Evolutionary conservation across 2,329 filamentous ascomycete genomes (phyloP), one percentile per base, ranked within the genome.

Genomic region (Plenodomus lindquistii): DNA sequence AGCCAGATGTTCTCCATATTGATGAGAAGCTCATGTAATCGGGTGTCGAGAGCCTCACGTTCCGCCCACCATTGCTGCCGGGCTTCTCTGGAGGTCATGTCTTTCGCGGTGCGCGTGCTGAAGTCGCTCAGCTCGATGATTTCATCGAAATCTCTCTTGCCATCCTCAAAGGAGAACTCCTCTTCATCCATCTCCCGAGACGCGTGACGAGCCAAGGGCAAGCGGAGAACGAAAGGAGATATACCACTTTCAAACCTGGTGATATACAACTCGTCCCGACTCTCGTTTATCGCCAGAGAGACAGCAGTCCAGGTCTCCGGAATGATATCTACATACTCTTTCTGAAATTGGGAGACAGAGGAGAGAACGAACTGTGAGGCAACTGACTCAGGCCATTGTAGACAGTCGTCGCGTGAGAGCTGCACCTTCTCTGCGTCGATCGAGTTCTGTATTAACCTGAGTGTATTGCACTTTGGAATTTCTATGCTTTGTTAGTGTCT

Each of bases 1-100:
- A 99, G 83, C 94, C 94, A 99, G 18, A 94, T 86, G 52, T 89
- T 87, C 71, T 99, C 93, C 34, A 99, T 88, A 50, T 91, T 95
- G 44, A 85, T 79, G 1, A 99, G 79, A 9, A 99, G 81, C 42
- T 89, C 86, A 53, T 84, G 85, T 19, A 99, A 79, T 9, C 90
- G 85, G 24, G 76, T 75, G 66, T 99, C 94, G 15, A 99, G 79
- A 2, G 81, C 82, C 70, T 94, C 87, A 13, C 95, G 84, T 66
- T 92, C 88, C 4, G 82, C 83, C 92, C 94, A 99, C 94, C 94
- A 99, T 39, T 86, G 85, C 34, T 83, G 83, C 69, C 90, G 91
- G 21, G 88, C 86, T 29, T 86, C 87, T 68, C 88, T 90, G 39
- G 83, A 81, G 8, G 81, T 85, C 69, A 91, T 86, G 54, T 91